Evolutionary conservation across 1,139 yeast species (phyloP).

Genomic region (Magnusiomyces suaveolens): DNA sequence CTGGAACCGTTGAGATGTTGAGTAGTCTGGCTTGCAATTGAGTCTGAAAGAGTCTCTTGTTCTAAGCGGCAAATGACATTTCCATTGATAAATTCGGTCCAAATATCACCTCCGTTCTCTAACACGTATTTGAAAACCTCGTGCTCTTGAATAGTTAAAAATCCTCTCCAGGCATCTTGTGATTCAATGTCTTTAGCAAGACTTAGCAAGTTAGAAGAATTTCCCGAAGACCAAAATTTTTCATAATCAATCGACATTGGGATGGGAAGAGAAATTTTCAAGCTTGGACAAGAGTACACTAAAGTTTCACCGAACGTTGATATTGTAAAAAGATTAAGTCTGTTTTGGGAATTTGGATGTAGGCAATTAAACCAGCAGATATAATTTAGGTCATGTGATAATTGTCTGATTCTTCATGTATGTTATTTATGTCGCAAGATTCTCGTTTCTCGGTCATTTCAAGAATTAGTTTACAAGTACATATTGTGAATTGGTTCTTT

Average conservation of each 20-base stretch:
- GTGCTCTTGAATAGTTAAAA: slow-evolving; percentile 33
- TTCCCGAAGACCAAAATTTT: slow-evolving; percentile 30
- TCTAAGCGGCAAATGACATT: slow-evolving; percentile 24
- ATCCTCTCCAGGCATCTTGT: slow-evolving; percentile 34
- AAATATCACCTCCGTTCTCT: slow-evolving; percentile 27
- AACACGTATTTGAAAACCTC: slow-evolving; percentile 30
- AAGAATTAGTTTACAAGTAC: too few species aligned
- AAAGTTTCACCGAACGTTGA: too few species aligned
- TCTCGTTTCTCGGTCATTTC: too few species aligned
- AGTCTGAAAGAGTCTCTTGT: background rate
- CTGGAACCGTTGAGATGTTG: background rate
- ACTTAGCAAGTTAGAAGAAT: slow-evolving; percentile 28
- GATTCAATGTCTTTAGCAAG: slow-evolving; percentile 33
- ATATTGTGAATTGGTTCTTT: too few species aligned
- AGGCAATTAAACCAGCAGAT: too few species aligned
- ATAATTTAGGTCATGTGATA: too few species aligned
- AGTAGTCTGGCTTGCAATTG: background rate
- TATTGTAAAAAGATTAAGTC: too few species aligned
- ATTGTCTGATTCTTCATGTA: too few species aligned
- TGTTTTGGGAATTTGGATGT: too few species aligned
- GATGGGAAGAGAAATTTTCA: background rate
- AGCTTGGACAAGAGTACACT: background rate
- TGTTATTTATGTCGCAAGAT: too few species aligned
- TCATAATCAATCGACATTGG: slow-evolving; percentile 12
- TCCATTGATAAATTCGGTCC: slow-evolving; percentile 32